These are phyloP conservation scores for Claviceps sorghi DNA, from an alignment of 2,329 filamentous ascomycete species.

Conservation along the genomic window DNA sequence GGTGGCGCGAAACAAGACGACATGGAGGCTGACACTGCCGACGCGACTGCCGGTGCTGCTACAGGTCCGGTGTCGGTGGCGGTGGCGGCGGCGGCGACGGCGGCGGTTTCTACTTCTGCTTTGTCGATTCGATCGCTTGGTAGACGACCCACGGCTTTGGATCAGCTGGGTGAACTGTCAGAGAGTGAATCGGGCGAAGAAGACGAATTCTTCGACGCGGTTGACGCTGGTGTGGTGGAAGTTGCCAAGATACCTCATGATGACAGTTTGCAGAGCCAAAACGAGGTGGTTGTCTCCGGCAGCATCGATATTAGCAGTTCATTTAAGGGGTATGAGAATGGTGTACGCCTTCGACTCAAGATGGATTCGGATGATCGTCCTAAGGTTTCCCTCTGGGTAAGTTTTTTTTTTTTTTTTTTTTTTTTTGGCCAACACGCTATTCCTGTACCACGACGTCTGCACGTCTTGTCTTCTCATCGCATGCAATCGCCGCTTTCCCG, in stretches of 20 bases:
- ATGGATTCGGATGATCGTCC: constrained; percentile 87
- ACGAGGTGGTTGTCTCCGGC: constrained; percentile 26
- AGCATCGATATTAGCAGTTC: constrained; percentile 56
- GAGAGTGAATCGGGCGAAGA: constrained; percentile 71
- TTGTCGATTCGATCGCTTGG: constrained; percentile 27
- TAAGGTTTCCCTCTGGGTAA: constrained; percentile 90
- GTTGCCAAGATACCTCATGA: constrained; percentile 52
- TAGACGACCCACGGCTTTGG: constrained; percentile 51
- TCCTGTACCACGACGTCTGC: no score
- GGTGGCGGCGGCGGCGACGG: no score
- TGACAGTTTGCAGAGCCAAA: constrained; percentile 24
- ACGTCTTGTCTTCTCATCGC: no score
- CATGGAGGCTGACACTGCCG: constrained; percentile 15
- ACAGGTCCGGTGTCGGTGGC: no score
- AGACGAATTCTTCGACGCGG: constrained; percentile 93
- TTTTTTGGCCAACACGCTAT: not conserved
- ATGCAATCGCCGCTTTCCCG: no score
- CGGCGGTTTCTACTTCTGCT: constrained; percentile 15
- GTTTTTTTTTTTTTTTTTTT: constrained; percentile 16
- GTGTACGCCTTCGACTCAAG: constrained; percentile 62
- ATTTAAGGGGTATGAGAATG: constrained; percentile 85
- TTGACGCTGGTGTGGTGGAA: constrained; percentile 84
- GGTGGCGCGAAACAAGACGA: constrained; percentile 18
- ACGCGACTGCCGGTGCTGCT: constrained; percentile 14
- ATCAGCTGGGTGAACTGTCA: constrained; percentile 58